Base-by-base conservation (phyloP, 164 flowering plant genomes). In the Protea cynaroides region DNA sequence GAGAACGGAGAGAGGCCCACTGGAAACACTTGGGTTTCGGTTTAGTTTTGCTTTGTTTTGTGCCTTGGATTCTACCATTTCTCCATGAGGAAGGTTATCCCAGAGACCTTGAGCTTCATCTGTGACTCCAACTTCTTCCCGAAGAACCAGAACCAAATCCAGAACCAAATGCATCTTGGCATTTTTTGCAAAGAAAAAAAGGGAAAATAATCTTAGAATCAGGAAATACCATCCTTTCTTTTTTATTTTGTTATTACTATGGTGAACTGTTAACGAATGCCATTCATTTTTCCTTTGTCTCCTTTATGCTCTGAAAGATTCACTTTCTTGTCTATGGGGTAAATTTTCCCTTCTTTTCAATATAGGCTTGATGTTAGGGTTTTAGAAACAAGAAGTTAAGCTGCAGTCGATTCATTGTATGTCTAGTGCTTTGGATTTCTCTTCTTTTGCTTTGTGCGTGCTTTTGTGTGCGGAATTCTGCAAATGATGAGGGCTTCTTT, bases 221-320 rank as follows among this genome's bases (percentile, higher is more conserved):
- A n/a, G n/a, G n/a, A n/a, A n/a, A n/a, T n/a, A n/a, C n/a, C n/a
- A n/a, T n/a, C n/a, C n/a, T n/a, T n/a, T n/a, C n/a, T n/a, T n/a
- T n/a, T 76, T 62, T 51, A 34, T 68, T 65, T 44, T 69, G n/a
- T n/a, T n/a, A n/a, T n/a, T n/a, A n/a, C n/a, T 56, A 71, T 70
- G 63, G 62, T 83, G 86, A 86, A 86, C 95, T 86, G 89, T 85
- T 83, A 61, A 74, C 80, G 73, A 81, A 74, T 85, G 81, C 79
- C 77, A 77, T 82, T 71, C 72, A 68, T 74, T 65, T 72, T 64
- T 75, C 74, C 62, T 72, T 70, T 70, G 67, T 68, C 73, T 64
- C 76, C 96, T 88, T 92, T 88, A 88, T 85, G 82, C 93, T 84
- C 95, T 85, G 88, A 87, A 89, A 86, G 87, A 75, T 80, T 82